Evolutionary conservation across 2,329 filamentous ascomycete genomes (phyloP), one percentile per base, ranked within the genome.

Genomic region (Phoma sp.): DNA sequence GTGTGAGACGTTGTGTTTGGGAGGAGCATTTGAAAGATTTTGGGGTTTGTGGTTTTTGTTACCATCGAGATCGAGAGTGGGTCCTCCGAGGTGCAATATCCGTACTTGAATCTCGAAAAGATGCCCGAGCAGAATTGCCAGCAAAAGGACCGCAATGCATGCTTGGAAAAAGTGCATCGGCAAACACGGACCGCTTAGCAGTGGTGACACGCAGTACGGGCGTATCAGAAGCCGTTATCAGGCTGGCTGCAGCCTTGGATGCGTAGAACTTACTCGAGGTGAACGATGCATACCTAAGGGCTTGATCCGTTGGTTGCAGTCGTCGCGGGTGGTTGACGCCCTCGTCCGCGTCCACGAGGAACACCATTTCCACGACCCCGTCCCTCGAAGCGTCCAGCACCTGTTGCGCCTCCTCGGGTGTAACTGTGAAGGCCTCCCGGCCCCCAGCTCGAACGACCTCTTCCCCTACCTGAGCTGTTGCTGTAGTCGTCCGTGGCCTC

Each of bases 81-180:
- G 28, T 38, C 45, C 39, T 28, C 43, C 26, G 17, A 30, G 37
- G 37, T 17, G 17, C 20, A 17, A 30, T 10, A 28, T 40, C 33
- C 38, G 26, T 36, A 30, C 39, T 34, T 29, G 45, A 38, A 18
- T 20, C 29, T 45, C n/a, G 28, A 18, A 42, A 20, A 45, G 32
- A 49, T 54, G 51, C 51, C 51, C 51, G 46, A 46, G 51, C 51
- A 54, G 51, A 49, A 54, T 11, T 38, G 1, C 11, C 7, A 10
- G 21, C 28, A 30, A 30, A 30, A 42, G 23, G 9, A 25, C 23
- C 23, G 23, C 23, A 25, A 25, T 25, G 23, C 23, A 25, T 17
- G 17, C 5, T 12, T 21, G 21, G 12, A 15, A 28, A 5, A 21
- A 15, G 2, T 30, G 18, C 12, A 9, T 18, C 30, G 28, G 15